A percentile compares a stretch with the other conserved stretches of the same genome.
phyloP scores from a whole-genome alignment of 2,329 filamentous ascomycete genomes.

The Nannizzia gypsea region DNA sequence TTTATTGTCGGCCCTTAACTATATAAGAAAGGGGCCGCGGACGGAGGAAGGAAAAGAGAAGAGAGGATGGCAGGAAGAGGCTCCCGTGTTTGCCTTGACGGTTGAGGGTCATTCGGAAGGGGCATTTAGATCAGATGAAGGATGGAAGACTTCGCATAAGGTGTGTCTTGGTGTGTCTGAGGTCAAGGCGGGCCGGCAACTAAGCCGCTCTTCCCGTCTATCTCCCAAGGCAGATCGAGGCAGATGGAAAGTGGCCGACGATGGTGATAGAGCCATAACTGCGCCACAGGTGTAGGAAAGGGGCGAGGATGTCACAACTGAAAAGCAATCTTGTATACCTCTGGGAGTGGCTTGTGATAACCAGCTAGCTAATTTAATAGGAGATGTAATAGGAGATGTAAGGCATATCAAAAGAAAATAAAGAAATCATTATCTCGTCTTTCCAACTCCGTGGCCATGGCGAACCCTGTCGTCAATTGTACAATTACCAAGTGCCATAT shows the following conservation, averaged over 20 bases:
- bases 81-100: background rate
- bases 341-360: no score
- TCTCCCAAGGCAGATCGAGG: background rate
- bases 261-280: background rate
- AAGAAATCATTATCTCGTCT: background rate
- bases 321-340: no score
- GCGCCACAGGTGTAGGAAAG: background rate
- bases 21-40: no score
- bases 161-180: no score
- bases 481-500: background rate
- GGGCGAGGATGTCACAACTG: background rate
- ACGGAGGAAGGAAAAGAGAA: background rate
- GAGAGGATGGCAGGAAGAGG: background rate
- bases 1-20: no score
- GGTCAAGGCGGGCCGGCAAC: background rate
- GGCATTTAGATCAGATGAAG: background rate
- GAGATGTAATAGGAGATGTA: background rate
- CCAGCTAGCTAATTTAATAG: no score
- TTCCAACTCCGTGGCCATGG: background rate
- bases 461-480: constrained; percentile 4
- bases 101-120: background rate
- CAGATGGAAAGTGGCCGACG: background rate
- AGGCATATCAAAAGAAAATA: background rate
- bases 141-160: background rate
- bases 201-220: background rate